Evolutionary conservation across 1,284 basidiomycete genomes (phyloP).

Genomic region (Puccinia coronata): DNA sequence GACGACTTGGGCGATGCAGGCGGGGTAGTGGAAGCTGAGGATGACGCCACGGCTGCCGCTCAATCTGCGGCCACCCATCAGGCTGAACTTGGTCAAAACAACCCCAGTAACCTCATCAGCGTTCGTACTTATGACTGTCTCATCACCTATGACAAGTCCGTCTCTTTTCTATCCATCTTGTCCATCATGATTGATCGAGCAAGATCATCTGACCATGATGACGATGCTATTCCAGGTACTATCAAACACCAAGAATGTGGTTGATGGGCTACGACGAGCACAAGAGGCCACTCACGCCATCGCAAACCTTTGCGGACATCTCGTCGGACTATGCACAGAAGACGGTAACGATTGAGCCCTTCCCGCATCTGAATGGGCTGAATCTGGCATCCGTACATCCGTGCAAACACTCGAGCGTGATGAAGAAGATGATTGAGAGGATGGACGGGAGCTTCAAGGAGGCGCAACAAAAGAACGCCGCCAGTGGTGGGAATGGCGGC

Average conservation of each 20-base stretch:
- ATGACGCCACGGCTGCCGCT: slow-evolving; percentile 76
- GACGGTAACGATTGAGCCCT: slow-evolving; percentile 97
- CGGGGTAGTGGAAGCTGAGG: slow-evolving; percentile 70
- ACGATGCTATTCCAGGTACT: too few species aligned
- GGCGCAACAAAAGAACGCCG: slow-evolving; percentile 64
- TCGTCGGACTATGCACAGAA: slow-evolving; percentile 96
- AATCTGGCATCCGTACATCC: slow-evolving; percentile 81
- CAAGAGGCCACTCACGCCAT: slow-evolving; percentile 77
- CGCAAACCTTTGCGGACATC: slow-evolving; percentile 95
- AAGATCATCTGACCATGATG: too few species aligned
- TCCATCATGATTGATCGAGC: not conserved
- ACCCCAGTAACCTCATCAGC: slow-evolving; percentile 75
- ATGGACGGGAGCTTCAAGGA: slow-evolving; percentile 71
- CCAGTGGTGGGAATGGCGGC: slow-evolving; percentile 56
- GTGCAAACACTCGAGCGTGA: slow-evolving; percentile 97
- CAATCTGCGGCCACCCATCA: slow-evolving; percentile 52
- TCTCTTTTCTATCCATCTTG: not conserved
- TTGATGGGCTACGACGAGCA: slow-evolving; percentile 92
- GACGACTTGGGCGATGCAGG: slow-evolving; percentile 60
- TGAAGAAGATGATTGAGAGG: slow-evolving; percentile 99
- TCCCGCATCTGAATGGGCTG: slow-evolving; percentile 78
- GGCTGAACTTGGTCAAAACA: slow-evolving; percentile 29
- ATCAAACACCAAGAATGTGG: slow-evolving; percentile 94
- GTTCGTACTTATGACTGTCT: slow-evolving; percentile 98
- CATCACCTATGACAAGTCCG: slow-evolving; percentile 95